A percentile compares a stretch with the other conserved stretches of the same genome.
phyloP scores from a whole-genome alignment of 495 filamentous ascomycete species.

The Friedmanniomyces simplex region DNA sequence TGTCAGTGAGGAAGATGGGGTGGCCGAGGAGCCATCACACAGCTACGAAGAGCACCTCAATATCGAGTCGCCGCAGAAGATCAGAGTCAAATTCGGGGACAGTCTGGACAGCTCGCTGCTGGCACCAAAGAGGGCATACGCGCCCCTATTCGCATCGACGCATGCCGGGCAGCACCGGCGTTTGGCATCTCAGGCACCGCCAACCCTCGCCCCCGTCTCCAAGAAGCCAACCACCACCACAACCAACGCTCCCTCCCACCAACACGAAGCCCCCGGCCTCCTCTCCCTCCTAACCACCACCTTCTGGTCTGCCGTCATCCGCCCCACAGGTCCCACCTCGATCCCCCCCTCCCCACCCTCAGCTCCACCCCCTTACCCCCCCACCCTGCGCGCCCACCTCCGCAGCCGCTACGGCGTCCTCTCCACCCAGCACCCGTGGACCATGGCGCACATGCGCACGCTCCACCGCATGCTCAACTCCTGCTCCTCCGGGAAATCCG shows the following conservation, averaged over 20 bases:
- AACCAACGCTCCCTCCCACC: not conserved
- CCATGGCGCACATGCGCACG: constrained; percentile 19
- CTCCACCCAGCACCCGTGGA: constrained; percentile 15
- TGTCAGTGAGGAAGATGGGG: not conserved
- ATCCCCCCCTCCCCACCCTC: not conserved
- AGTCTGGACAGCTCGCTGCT: constrained; percentile 11
- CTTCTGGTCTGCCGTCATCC: constrained; percentile 15
- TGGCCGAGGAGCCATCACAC: not conserved
- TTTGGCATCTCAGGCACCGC: no score
- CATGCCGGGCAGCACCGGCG: not conserved
- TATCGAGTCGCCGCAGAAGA: constrained; percentile 19
- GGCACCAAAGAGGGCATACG: constrained; percentile 5
- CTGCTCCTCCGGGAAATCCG: constrained; percentile 3
- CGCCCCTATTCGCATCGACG: constrained; percentile 10
- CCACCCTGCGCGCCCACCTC: constrained; percentile 6
- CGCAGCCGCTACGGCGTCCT: constrained; percentile 17
- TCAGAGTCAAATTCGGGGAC: constrained; percentile 19
- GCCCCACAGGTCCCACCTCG: constrained; percentile 1
- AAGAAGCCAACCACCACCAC: not conserved
- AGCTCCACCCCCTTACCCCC: not conserved
- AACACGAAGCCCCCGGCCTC: not conserved
- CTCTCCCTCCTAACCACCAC: constrained; percentile 8
- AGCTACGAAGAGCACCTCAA: constrained; percentile 24
- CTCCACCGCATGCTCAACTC: constrained; percentile 18
- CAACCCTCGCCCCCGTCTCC: no score